Evolutionary conservation across 176 grass and related monocot species (phyloP), one percentile per base, ranked within the genome.

Genomic region (Phyllostachys edulis): DNA sequence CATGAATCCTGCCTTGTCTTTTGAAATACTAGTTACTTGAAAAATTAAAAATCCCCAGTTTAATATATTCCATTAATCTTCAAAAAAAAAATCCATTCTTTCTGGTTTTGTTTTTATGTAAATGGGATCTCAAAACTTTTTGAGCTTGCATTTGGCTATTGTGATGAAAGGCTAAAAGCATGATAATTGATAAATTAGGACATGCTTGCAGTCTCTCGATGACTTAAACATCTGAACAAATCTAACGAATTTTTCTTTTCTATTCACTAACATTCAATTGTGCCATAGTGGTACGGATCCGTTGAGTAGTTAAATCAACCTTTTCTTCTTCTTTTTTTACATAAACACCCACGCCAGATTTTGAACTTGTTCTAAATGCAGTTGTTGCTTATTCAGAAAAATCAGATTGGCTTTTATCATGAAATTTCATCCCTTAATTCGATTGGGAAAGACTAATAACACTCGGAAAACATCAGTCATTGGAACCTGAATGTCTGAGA

Each of bases 111-210:
- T 21, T 63, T 75, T 34, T n/a, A 55, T 57, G 29, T 39, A 39
- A 57, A 37, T 62, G 55, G 56, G 15, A 78, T 45, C 7, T 63
- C n/a, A 78, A 40, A 42, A 8, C 14, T 27, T 78, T 78, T 78
- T n/a, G 63, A 37, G 26, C 74, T 61, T 60, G 52, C 57, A 63
- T 80, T 55, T 67, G 24, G 17, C 70, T 79, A 56, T 5, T 63
- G 41, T 50, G 27, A 38, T 41, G 32, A 74, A 74, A 41, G 7
- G 39, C 18, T 52, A 65, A 23, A 84, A 27, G 36, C 46, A 5
- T 5, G 17, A 45, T 9, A 44, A 44, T 44, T 10, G 4, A 34
- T 29, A 66, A 54, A 18, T 73, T 74, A 29, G 45, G 47, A 77
- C 41, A 16, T 44, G 21, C 21, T 64, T 55, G 27, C 21, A 49